Percentiles rank a stretch among this genome's conserved stretches.
phyloP scores from a whole-genome alignment of 352 stramenopile genomes.

The Aphanomyces astaci region DNA sequence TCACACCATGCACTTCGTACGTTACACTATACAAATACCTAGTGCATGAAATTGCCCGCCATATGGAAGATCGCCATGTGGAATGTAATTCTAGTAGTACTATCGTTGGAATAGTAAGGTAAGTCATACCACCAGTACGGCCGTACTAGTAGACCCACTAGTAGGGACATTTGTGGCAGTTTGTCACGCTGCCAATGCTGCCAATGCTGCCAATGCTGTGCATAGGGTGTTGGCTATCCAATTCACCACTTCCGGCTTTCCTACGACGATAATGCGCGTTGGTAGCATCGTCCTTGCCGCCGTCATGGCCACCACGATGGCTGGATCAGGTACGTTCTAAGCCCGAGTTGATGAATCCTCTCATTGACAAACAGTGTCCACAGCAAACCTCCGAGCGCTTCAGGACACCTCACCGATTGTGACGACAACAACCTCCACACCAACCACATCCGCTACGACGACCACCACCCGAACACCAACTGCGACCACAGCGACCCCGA shows the following conservation, averaged over 20 bases:
- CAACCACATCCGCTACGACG: not conserved
- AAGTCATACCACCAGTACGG: no score
- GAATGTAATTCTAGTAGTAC: not conserved
- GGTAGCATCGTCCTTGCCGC: not conserved
- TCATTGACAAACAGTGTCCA: not conserved
- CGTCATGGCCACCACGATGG: not conserved
- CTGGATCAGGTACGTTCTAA: not conserved
- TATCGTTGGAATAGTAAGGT: no score
- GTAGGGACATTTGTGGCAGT: not conserved
- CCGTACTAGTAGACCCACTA: not conserved
- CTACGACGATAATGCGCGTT: not conserved
- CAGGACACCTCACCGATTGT: not conserved
- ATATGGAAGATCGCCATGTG: not conserved
- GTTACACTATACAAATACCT: no score
- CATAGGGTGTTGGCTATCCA: not conserved
- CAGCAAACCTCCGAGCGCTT: not conserved
- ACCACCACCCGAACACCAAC: not conserved
- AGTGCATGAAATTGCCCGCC: no score
- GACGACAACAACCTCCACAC: not conserved
- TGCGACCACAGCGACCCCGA: not conserved
- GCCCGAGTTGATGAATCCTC: not conserved
- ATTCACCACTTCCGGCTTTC: not conserved
- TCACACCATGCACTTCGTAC: no score
- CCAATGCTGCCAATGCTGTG: no score
- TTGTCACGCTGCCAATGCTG: not conserved